Base-by-base conservation (phyloP, 2,329 filamentous ascomycete species). In the Clarireedia sp. region DNA sequence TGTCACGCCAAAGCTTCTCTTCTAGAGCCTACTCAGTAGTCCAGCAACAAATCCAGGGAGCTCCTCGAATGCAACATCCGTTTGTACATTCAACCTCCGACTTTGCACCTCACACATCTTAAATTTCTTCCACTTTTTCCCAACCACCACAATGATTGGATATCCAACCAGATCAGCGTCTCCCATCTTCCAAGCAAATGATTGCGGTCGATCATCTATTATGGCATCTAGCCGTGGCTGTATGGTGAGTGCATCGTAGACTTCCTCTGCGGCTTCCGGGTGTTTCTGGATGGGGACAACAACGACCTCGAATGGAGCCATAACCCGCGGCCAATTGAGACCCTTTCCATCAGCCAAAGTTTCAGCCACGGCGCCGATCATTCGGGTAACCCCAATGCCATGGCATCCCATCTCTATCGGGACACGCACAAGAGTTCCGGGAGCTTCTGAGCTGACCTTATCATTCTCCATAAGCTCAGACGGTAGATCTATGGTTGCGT, bases 361-460 rank as follows among this genome's bases (percentile, higher is more conserved):
- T 60, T 92, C 86, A 1, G 91, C 91, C 0, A 94, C 82, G 1
- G 94, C 90, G 8, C 86, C 90, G 59, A 99, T 85, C 64, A 99
- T 84, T 45, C 94, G 86, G 5, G 90, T 95, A 17, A 99, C 83
- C 1, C 94, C 94, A 59, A 99, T 95, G 0, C 94, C 94, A 67
- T 96, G 90, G 69, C 94, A 99, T 54, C 94, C 94, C 94, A 99
- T 99, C 61, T 95, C 83, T 66, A 96, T 78, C 0, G 83, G 76
- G 0, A 82, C 75, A 41, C 62, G 56, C 3, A 54, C n/a, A 14
- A 29, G 48, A 56, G 5, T 14, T 24, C 23, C 46, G 37, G 24
- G 45, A 26, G 54, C 53, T 49, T 44, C n/a, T n/a, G 54, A 29
- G 17, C 48, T 45, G 6, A 14, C 16, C 17, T 41, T 14, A 2